A percentile compares a stretch with the other conserved stretches of the same genome.
Evolutionary conservation across 768 basidiomycete genomes (phyloP).

Genomic region (Naganishia randhawae): DNA sequence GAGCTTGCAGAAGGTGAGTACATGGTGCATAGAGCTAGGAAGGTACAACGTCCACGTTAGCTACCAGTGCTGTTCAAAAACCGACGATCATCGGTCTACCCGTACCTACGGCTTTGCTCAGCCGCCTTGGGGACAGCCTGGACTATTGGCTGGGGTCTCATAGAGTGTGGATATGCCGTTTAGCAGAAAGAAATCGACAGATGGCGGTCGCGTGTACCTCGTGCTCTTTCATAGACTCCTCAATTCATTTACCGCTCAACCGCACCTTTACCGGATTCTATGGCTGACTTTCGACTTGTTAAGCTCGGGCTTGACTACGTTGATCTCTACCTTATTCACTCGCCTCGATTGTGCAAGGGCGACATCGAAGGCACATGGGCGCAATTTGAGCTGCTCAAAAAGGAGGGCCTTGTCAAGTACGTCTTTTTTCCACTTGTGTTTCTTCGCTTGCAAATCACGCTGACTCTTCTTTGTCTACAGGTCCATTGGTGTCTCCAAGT

Average conservation of each 20-base stretch:
- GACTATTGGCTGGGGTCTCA: background rate
- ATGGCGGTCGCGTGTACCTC: no score
- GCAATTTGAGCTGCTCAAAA: slow-evolving; percentile 28
- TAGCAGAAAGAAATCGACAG: no score
- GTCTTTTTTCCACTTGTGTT: background rate
- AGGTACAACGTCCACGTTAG: no score
- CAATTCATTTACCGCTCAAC: background rate
- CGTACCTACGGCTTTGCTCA: no score
- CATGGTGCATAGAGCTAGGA: no score
- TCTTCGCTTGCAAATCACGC: background rate
- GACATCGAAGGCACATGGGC: slow-evolving; percentile 27
- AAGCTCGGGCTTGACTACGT: slow-evolving; percentile 63
- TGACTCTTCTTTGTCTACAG: background rate
- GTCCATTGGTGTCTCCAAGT: slow-evolving; percentile 59
- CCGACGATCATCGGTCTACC: no score
- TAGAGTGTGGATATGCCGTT: no score
- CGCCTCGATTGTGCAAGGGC: slow-evolving; percentile 47
- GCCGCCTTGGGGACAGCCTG: slow-evolving; percentile 23
- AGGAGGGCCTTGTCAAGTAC: slow-evolving; percentile 34
- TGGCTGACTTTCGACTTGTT: background rate
- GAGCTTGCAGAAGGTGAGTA: slow-evolving; percentile 32
- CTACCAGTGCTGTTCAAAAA: no score
- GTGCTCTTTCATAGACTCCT: background rate
- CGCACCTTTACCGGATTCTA: background rate
- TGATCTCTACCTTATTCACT: slow-evolving; percentile 70